These are phyloP conservation scores for Russula brevipes DNA, from an alignment of 768 basidiomycete species.

Conservation along the genomic window DNA sequence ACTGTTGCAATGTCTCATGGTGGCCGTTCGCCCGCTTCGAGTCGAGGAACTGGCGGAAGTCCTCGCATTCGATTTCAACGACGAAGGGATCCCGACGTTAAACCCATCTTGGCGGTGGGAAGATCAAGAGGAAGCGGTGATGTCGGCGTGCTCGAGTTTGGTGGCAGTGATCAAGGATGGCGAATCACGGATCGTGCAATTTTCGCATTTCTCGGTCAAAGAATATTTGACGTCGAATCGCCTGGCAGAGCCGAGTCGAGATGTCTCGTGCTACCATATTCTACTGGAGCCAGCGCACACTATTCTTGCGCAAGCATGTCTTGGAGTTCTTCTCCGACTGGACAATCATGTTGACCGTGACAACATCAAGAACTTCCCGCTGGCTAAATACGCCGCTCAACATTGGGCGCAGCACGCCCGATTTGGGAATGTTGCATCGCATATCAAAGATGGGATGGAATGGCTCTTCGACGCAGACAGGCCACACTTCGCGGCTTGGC, in stretches of 20 bases:
- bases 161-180: not conserved
- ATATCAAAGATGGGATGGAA: not conserved
- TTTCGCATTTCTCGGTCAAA: constrained; percentile 4
- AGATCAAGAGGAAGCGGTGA: not conserved
- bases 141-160: constrained; percentile 2
- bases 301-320: not conserved
- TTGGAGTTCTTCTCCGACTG: not conserved
- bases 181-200: not conserved
- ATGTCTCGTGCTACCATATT: not conserved
- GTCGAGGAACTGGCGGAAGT: constrained; percentile 2
- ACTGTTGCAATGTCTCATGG: constrained; percentile 5
- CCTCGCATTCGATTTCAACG: not conserved
- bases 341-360: not conserved
- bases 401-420: not conserved
- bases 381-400: not conserved
- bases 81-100: not conserved
- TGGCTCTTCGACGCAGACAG: not conserved
- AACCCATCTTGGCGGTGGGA: not conserved
- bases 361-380: not conserved
- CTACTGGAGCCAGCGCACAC: not conserved
- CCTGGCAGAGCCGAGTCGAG: not conserved
- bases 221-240: not conserved
- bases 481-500: not conserved
- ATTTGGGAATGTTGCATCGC: not conserved
- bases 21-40: not conserved